Conservation (phyloP, 495 filamentous ascomycete species). For the Podospora didyma region DNA sequence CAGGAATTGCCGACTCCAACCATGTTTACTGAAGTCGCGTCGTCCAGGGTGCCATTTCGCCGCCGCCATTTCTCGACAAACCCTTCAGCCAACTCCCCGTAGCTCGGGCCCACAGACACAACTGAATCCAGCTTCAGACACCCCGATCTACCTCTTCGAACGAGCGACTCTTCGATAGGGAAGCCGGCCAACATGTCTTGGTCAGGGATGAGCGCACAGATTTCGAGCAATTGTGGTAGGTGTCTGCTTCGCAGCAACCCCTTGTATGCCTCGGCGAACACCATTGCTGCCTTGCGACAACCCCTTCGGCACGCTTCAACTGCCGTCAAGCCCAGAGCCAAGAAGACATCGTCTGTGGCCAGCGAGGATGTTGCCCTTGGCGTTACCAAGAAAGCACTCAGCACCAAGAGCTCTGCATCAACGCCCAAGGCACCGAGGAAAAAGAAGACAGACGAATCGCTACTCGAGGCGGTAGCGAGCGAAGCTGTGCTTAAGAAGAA, state of each 20-base stretch:
- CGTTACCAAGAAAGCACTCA: slow-evolving; percentile 5
- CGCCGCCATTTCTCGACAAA: too few relatives aligned
- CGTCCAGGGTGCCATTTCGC: not conserved
- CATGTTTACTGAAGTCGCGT: slow-evolving; percentile 9
- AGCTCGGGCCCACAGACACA: too few relatives aligned
- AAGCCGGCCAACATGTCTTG: not conserved
- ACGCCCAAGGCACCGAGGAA: slow-evolving; percentile 4
- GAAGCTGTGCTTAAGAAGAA: not conserved
- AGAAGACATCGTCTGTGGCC: slow-evolving; percentile 3
- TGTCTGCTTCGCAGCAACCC: not conserved
- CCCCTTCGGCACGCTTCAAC: slow-evolving; percentile 6
- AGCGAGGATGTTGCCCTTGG: not conserved
- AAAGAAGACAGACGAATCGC: slow-evolving; percentile 1
- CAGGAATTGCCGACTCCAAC: slow-evolving; percentile 2
- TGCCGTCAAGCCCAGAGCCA: slow-evolving; percentile 3
- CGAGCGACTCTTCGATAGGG: not conserved
- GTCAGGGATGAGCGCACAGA: not conserved
- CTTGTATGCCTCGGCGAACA: not conserved
- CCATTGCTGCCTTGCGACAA: not conserved
- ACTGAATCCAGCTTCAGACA: too few relatives aligned
- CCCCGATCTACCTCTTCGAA: too few relatives aligned
- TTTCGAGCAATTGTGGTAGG: not conserved
- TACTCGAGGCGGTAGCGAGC: not conserved
- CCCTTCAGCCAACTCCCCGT: too few relatives aligned
- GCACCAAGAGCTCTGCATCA: slow-evolving; percentile 4